Evolutionary conservation across 73 alveolate species (phyloP), one percentile per base, ranked within the genome.

Genomic region (Tetrahymena borealis): DNA sequence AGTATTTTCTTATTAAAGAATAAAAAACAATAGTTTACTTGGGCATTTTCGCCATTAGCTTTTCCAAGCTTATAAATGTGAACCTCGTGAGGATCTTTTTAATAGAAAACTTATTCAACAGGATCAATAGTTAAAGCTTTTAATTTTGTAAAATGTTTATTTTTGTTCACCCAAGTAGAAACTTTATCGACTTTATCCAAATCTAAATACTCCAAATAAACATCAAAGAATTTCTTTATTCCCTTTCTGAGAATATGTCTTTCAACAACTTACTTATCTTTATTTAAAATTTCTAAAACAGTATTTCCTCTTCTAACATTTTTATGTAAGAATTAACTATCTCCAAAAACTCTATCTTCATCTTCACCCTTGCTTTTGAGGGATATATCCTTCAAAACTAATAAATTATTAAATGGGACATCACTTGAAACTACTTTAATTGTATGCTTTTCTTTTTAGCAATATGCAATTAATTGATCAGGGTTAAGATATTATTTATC

Each of bases 1-100:
- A 3, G 20, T 4, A 4, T 41, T 41, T 3, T 41, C 16, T 18
- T 18, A 41, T 7, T 11, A 41, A 4, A 41, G 11, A 41, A 41
- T 2, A 18, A 41, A 41, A 41, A n/a, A n/a, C n/a, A n/a, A 93
- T 94, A 98, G 28, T 98, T 95, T 6, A 98, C 95, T 95, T 98
- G 96, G 20, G 98, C 97, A 93, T 98, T 98, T 94, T 98, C 99
- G 39, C 99, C 99, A 94, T 98, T 98, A 18, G 99, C 99, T 94
- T 98, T 98, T 92, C 97, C 95, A 93, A 97, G 95, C 93, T 96
- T 97, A n/a, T 96, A 97, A 12, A 97, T 90, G 60, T 94, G 96
- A 7, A 97, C 94, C 78, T 91, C 94, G 91, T 78, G 91, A 24
- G 95, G 97, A 39, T 97, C 91, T 90, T 94, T 60, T 20, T 28